These are phyloP conservation scores for Pisolithus albus DNA, from an alignment of 768 basidiomycete genomes.

Conservation along the genomic window DNA sequence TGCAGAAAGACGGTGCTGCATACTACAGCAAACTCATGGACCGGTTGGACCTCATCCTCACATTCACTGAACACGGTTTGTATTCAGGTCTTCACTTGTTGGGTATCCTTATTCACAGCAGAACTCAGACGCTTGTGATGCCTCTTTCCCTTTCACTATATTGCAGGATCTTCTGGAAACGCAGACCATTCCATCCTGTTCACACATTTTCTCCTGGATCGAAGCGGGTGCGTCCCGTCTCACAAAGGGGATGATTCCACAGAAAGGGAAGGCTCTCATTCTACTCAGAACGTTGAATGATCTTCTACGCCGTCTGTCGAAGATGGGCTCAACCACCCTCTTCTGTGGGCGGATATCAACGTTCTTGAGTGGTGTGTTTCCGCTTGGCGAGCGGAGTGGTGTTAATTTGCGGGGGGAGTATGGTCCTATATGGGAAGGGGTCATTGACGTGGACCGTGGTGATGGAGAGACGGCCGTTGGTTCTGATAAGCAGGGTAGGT, in stretches of 20 bases:
- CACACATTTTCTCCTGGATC: slow-evolving; percentile 84
- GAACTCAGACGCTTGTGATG: slow-evolving; percentile 68
- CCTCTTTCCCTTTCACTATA: slow-evolving; percentile 61
- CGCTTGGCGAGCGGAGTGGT: slow-evolving; percentile 82
- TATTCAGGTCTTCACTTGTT: slow-evolving; percentile 5
- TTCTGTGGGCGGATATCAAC: slow-evolving; percentile 88
- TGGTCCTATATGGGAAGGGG: slow-evolving; percentile 70
- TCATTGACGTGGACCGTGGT: slow-evolving; percentile 34
- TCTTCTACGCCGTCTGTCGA: slow-evolving; percentile 77
- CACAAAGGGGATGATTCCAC: slow-evolving; percentile 72
- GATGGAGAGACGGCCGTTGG: slow-evolving; percentile 28
- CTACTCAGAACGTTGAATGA: slow-evolving; percentile 84
- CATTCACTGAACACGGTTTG: slow-evolving; percentile 72
- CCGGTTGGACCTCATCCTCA: slow-evolving; percentile 65
- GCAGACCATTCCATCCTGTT: slow-evolving; percentile 80
- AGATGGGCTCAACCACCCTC: slow-evolving; percentile 75
- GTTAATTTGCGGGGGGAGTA: slow-evolving; percentile 89
- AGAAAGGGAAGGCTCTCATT: slow-evolving; percentile 83
- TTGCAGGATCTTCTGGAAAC: slow-evolving; percentile 81
- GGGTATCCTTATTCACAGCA: slow-evolving; percentile 1
- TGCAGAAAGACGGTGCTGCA: slow-evolving; percentile 41
- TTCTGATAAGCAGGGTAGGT: slow-evolving; percentile 24
- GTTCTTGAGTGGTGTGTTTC: slow-evolving; percentile 80
- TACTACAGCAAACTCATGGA: slow-evolving; percentile 60
- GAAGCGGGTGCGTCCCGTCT: slow-evolving; percentile 64